Evolutionary conservation across 139 green algal genomes (phyloP).

Genomic region (Nannochloris sp.): DNA sequence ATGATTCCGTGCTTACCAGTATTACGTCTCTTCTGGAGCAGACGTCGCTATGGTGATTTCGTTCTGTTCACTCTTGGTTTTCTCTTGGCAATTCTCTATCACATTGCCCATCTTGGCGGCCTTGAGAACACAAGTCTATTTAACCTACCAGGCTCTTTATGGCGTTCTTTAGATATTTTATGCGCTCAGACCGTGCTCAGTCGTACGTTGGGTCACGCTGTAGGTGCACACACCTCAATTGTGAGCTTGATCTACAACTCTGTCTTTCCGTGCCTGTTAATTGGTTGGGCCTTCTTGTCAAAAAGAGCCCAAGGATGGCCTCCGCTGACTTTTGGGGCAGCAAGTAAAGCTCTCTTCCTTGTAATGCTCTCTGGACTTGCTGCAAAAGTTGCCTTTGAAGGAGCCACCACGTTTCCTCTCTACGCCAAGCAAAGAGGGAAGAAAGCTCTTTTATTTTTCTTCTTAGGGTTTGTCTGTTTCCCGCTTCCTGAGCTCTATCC

Average conservation of each 20-base stretch:
- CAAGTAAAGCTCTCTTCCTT: conserved; percentile 10
- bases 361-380: conserved; percentile 12
- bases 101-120: conserved; percentile 3
- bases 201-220: conserved; percentile 17
- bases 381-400: conserved; percentile 12
- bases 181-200: conserved; percentile 15
- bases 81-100: background rate
- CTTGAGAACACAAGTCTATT: conserved; percentile 5
- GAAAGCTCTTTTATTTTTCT: conserved; percentile 10
- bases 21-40: conserved; percentile 2
- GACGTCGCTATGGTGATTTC: conserved; percentile 4
- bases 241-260: background rate
- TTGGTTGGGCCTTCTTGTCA: background rate
- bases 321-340: conserved; percentile 1
- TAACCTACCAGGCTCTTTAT: conserved; percentile 7
- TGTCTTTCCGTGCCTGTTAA: background rate
- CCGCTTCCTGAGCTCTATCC: conserved; percentile 12
- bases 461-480: conserved; percentile 7
- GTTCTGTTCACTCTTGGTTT: conserved; percentile 9
- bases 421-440: background rate
- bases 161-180: conserved; percentile 26
- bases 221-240: background rate
- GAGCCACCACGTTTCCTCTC: conserved; percentile 3
- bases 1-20: background rate
- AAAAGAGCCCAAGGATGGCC: background rate